Conservation (phyloP, 2,329 filamentous ascomycete species). For the Fusarium nygamai region DNA sequence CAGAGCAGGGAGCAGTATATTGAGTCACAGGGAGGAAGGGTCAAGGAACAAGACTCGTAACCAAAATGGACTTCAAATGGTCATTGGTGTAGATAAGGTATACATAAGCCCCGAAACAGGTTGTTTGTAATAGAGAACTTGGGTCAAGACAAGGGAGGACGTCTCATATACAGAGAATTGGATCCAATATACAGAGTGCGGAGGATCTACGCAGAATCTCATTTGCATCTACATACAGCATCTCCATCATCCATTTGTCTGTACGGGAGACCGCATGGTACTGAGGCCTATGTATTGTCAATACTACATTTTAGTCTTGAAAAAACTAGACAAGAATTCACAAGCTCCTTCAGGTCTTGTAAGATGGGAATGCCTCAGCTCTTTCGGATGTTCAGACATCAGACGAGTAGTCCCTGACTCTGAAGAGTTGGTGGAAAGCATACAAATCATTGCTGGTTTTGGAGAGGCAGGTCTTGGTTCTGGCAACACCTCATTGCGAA, state of each 20-base stretch:
- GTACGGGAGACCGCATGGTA: neutral
- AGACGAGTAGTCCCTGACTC: neutral
- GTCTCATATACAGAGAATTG: neutral
- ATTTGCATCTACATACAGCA: neutral
- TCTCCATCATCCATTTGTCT: neutral
- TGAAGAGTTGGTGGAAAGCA: neutral
- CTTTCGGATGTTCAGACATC: neutral
- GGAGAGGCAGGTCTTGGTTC: neutral
- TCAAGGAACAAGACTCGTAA: neutral
- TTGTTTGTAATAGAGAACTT: neutral
- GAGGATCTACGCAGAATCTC: neutral
- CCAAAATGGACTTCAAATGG: neutral
- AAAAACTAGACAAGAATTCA: neutral
- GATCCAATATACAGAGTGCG: neutral
- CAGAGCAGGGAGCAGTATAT: neutral
- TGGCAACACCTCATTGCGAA: neutral
- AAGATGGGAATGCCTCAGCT: neutral
- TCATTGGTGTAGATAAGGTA: neutral
- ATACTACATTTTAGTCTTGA: neutral
- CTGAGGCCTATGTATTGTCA: neutral
- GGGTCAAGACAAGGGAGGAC: neutral
- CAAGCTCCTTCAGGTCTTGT: neutral
- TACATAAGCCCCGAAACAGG: neutral
- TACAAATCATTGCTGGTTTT: neutral
- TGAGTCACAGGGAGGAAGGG: neutral